Evolutionary conservation across 129 eudicot genomes (phyloP).

Genomic region (Rutidosis leptorrhynchoides): DNA sequence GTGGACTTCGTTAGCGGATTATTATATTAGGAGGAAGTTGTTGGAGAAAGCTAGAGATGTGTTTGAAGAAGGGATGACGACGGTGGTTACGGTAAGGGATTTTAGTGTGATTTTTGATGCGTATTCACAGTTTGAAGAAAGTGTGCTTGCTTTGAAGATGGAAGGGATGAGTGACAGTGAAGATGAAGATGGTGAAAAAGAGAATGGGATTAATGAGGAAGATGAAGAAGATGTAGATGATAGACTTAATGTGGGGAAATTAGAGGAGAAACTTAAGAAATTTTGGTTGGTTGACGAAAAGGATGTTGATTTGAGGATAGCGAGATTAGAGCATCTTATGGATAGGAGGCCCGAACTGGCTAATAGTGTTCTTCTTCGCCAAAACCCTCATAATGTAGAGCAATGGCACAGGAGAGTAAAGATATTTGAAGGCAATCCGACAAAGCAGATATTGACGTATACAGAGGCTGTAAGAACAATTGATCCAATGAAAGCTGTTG

Average conservation of each 20-base stretch:
- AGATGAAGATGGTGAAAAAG: slow-evolving; percentile 39
- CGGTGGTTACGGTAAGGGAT: slow-evolving; percentile 82
- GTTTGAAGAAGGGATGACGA: slow-evolving; percentile 94
- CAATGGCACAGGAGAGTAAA: slow-evolving; percentile 95
- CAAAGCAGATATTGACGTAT: slow-evolving; percentile 74
- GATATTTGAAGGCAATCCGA: slow-evolving; percentile 81
- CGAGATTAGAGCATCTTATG: slow-evolving; percentile 79
- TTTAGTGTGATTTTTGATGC: slow-evolving; percentile 94
- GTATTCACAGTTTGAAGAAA: slow-evolving; percentile 86
- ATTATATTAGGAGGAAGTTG: slow-evolving; percentile 77
- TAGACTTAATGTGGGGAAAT: slow-evolving; percentile 50
- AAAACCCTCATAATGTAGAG: slow-evolving; percentile 94
- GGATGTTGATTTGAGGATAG: slow-evolving; percentile 79
- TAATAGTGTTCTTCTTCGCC: slow-evolving; percentile 83
- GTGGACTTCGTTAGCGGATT: slow-evolving; percentile 90
- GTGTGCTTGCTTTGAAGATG: slow-evolving; percentile 80
- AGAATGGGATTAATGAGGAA: slow-evolving; percentile 20
- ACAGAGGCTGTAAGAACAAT: slow-evolving; percentile 92
- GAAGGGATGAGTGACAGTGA: slow-evolving; percentile 59
- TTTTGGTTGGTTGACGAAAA: slow-evolving; percentile 83
- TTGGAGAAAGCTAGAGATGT: slow-evolving; percentile 80
- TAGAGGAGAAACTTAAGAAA: slow-evolving; percentile 43
- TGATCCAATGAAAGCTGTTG: slow-evolving; percentile 95
- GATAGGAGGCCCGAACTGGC: slow-evolving; percentile 90
- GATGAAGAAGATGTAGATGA: slow-evolving; percentile 67